Evolutionary conservation across 345 rosid species (phyloP).

Genomic region (Bruguiera sexangula): DNA sequence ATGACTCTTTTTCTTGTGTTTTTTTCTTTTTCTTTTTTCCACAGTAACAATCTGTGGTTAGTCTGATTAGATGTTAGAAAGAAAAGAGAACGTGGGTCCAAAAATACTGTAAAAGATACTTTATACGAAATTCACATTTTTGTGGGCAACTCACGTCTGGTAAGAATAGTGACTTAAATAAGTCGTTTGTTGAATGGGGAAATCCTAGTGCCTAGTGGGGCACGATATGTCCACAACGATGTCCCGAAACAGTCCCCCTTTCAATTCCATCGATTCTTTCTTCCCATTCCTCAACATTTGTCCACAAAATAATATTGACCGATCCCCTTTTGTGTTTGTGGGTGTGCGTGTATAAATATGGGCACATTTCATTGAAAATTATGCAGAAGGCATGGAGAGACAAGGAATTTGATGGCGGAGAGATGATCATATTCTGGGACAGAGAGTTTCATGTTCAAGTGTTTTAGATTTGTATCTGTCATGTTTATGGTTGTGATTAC

Average conservation of each 20-base stretch:
- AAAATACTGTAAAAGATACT: background rate
- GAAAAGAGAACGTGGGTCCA: too few species aligned
- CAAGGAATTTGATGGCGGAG: too few species aligned
- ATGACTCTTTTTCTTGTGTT: too few species aligned
- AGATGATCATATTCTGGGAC: background rate
- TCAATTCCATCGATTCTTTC: background rate
- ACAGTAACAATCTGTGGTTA: too few species aligned
- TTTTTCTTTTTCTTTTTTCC: too few species aligned
- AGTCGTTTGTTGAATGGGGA: background rate
- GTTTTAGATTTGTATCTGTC: conserved; percentile 1
- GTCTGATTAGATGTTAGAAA: too few species aligned
- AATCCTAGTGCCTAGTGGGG: background rate
- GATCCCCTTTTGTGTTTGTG: background rate
- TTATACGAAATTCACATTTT: background rate
- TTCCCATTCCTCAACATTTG: background rate
- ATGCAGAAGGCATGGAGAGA: too few species aligned
- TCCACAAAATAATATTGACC: background rate
- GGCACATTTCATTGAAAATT: too few species aligned
- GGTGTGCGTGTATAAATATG: too few species aligned
- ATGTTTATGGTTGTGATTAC: conserved; percentile 12
- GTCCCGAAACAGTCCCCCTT: conserved; percentile 1
- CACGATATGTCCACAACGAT: background rate
- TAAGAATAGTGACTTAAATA: background rate
- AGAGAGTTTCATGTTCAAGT: background rate
- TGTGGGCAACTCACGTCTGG: background rate